These are phyloP conservation scores for Gossypium trilobum DNA, from an alignment of 441 rosid genomes.

Conservation along the genomic window DNA sequence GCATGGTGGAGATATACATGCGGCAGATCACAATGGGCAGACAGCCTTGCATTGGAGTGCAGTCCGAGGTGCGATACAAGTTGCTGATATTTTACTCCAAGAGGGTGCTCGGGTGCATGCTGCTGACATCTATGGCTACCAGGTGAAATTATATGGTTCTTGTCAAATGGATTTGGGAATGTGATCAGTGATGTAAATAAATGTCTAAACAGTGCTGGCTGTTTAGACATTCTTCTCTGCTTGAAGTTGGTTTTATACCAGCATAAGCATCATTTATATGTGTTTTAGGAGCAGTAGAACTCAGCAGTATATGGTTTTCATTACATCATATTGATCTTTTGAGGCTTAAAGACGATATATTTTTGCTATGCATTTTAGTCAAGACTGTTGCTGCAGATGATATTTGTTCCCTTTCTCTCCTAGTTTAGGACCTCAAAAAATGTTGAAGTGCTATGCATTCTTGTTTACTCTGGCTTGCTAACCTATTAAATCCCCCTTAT, in stretches of 20 bases:
- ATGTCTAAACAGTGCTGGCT: not conserved
- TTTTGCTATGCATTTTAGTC: not conserved
- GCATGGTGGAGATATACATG: conserved; percentile 91
- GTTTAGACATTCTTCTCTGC: not conserved
- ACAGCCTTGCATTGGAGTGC: conserved; percentile 98
- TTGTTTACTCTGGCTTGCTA: not conserved
- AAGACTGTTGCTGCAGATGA: not conserved
- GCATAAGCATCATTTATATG: not conserved
- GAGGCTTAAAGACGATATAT: not conserved
- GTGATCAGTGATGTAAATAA: not conserved
- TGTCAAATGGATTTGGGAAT: not conserved
- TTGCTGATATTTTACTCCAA: conserved; percentile 67
- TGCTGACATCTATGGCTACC: conserved; percentile 79
- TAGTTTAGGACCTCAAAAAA: not conserved
- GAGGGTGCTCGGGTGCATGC: conserved; percentile 73
- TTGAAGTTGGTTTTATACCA: not conserved
- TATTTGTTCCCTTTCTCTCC: not conserved
- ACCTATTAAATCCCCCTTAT: not conserved
- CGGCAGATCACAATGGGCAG: conserved; percentile 84
- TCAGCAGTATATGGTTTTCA: not conserved
- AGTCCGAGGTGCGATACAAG: conserved; percentile 86
- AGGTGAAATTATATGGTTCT: conserved; percentile 36
- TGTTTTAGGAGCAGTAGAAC: not conserved
- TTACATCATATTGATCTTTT: conserved; percentile 1
- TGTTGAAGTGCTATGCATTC: not conserved